Evolutionary conservation across 208 protist species (phyloP).

Genomic region (Naegleria fowleri): DNA sequence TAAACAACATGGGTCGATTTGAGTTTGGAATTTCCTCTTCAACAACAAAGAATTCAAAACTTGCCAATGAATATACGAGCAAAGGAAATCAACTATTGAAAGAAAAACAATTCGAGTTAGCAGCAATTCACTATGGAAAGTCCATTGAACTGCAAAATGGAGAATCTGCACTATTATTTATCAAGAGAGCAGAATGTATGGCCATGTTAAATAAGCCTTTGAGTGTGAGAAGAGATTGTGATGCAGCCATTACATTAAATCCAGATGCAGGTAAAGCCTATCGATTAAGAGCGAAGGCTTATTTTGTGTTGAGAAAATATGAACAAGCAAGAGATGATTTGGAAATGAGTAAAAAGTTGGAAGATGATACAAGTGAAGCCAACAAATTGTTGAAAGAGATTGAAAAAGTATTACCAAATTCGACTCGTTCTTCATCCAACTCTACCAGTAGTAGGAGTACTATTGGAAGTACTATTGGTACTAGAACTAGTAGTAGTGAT

Average conservation of each 20-base stretch:
- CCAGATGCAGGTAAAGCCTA: slow-evolving; percentile 22
- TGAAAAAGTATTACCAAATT: not conserved
- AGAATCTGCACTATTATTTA: slow-evolving; percentile 11
- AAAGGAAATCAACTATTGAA: not conserved
- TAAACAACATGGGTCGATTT: not conserved
- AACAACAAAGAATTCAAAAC: not conserved
- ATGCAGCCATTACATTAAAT: not conserved
- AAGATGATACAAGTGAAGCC: not conserved
- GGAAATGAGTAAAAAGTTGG: not conserved
- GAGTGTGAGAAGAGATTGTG: slow-evolving; percentile 21
- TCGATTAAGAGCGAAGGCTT: not conserved
- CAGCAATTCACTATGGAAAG: not conserved
- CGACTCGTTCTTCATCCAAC: not conserved
- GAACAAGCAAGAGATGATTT: not conserved
- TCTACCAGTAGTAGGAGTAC: not conserved
- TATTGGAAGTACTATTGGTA: not conserved
- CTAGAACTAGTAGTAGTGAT: too few species aligned
- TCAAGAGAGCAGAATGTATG: slow-evolving; percentile 20
- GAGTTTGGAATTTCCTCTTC: too few species aligned
- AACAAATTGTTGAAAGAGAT: not conserved
- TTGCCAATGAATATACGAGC: too few species aligned
- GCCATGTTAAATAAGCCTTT: not conserved
- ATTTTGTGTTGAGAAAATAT: not conserved
- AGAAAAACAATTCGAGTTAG: not conserved
- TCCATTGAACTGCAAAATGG: not conserved